A percentile compares a stretch with the other conserved stretches of the same genome.
phyloP scores from a whole-genome alignment of 169 alveolate species.

The Perkinsus olseni region DNA sequence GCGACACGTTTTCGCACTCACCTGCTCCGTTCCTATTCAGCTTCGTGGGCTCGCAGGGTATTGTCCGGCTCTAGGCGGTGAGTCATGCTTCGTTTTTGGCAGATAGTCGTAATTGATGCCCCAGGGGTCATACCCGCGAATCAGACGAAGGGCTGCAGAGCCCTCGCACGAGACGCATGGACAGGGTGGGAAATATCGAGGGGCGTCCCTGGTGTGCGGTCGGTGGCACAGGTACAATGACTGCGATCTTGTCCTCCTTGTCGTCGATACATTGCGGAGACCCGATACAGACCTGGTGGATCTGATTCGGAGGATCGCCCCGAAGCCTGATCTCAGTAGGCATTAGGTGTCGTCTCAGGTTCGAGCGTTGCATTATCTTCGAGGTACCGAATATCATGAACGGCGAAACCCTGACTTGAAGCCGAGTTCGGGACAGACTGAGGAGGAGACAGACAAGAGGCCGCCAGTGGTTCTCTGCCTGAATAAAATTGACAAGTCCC shows the following conservation, averaged over 20 bases:
- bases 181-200: too few species aligned
- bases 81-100: slow-evolving; percentile 41
- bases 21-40: too few species aligned
- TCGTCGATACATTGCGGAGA: slow-evolving; percentile 52
- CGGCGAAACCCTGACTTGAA: background rate
- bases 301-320: slow-evolving; percentile 42
- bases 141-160: slow-evolving; percentile 47
- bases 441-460: background rate
- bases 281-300: slow-evolving; percentile 45
- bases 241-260: slow-evolving; percentile 49
- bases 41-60: too few species aligned
- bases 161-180: slow-evolving; percentile 55
- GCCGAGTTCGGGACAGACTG: background rate
- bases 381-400: background rate
- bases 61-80: slow-evolving; percentile 49
- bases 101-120: slow-evolving; percentile 49
- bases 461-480: background rate
- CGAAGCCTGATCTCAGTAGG: background rate
- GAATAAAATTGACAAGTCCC: background rate
- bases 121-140: slow-evolving; percentile 63
- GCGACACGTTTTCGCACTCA: too few species aligned
- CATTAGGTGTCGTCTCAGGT: background rate
- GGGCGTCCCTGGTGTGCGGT: too few species aligned
- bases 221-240: slow-evolving; percentile 40
- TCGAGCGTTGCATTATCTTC: background rate